Evolutionary conservation across 805 yeast genomes (phyloP), one percentile per base, ranked within the genome.

Genomic region (Spathaspora boniae): DNA sequence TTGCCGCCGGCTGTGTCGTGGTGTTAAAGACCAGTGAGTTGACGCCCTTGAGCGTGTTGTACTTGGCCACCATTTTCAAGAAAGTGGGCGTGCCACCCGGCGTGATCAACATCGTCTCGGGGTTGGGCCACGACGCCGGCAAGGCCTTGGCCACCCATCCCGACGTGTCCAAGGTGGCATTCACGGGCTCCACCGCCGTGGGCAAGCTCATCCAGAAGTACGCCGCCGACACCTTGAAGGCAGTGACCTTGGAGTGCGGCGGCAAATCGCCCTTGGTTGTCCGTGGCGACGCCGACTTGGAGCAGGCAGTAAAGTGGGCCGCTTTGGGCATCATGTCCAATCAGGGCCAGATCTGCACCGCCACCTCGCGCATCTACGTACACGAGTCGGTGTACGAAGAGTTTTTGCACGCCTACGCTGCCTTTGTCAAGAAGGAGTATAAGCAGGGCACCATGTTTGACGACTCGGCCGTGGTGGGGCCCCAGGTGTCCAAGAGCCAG

Each of bases 41-140:
- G 46, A 82, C 91, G 5, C 93, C 93, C 9, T 68, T 84, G 47
- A 76, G 87, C 17, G 65, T 81, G 45, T 71, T 83, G 45, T 65
- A 70, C 46, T 67, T 82, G 41, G 87, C 83, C 25, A 62, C 63
- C 17, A 58, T 77, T 36, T 76, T 78, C 48, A 64, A 65, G 48
- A 66, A 74, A 45, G 87, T 83, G 9, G 91, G 88, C 2, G 75
- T 83, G 64, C 91, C 89, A 28, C 71, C 85, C 6, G 91, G 89
- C 42, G 84, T 79, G 20, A 72, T 82, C 45, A 84, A 83, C 62
- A 75, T 86, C 31, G 58, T 84, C 39, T 72, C 81, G 33, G 95
- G 86, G 2, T 72, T 61, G 46, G 95, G 95, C 35, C 58, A 72
- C 29, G 72, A 65, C 37, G 85, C 86, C 5, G 95, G 95, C 36